These are phyloP conservation scores for Penicillium polonicum DNA, from an alignment of 2,329 filamentous ascomycete species.

Conservation along the genomic window DNA sequence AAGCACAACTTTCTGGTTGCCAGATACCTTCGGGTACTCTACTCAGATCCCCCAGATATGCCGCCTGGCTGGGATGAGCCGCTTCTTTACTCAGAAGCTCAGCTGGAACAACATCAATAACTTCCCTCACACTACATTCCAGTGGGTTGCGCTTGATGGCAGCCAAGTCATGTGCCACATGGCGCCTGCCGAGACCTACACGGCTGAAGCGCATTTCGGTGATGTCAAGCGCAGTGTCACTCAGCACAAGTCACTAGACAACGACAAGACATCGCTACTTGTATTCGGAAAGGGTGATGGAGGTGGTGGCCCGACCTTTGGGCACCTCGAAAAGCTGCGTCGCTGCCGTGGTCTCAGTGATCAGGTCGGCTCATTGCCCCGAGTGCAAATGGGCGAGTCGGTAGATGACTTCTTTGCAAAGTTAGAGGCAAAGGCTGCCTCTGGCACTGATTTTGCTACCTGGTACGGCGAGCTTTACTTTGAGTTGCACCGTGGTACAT, in stretches of 20 bases:
- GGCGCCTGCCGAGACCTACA: conserved; percentile 94
- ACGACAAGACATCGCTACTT: conserved; percentile 84
- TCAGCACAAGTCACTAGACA: conserved; percentile 93
- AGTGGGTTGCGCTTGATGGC: conserved; percentile 94
- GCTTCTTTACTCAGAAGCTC: conserved; percentile 96
- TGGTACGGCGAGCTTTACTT: conserved; percentile 99
- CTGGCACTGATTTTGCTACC: conserved; percentile 73
- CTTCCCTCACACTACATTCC: conserved; percentile 98
- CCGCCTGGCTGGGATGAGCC: conserved; percentile 88
- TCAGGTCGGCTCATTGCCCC: conserved; percentile 76
- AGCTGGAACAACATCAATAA: conserved; percentile 99
- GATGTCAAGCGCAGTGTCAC: conserved; percentile 86
- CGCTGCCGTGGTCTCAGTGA: conserved; percentile 90
- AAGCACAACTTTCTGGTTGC: conserved; percentile 92
- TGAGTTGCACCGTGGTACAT: conserved; percentile 93
- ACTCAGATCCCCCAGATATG: conserved; percentile 92
- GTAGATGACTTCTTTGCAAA: conserved; percentile 93
- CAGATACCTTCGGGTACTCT: conserved; percentile 97
- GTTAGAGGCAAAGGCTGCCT: conserved; percentile 72
- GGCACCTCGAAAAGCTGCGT: conserved; percentile 91
- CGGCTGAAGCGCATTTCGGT: conserved; percentile 88
- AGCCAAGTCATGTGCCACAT: conserved; percentile 98
- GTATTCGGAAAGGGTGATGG: conserved; percentile 97
- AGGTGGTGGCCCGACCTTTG: conserved; percentile 89
- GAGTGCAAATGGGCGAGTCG: conserved; percentile 81